A percentile compares a stretch with the other conserved stretches of the same genome.
Conservation (phyloP, 805 yeast genomes). For the Candida dendrica region DNA sequence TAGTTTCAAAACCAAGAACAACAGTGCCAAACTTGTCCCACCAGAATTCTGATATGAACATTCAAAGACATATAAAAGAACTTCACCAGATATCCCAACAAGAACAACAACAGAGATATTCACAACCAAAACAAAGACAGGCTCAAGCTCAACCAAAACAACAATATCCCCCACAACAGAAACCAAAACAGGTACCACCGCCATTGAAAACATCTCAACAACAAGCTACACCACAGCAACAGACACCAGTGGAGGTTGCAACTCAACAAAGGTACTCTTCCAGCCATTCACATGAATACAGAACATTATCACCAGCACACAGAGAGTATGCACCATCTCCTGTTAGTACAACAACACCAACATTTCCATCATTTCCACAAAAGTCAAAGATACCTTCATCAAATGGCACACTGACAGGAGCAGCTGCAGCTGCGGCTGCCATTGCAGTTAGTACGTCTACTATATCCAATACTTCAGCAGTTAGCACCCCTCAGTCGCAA, state of each 20-base stretch:
- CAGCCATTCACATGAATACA: conserved; percentile 4
- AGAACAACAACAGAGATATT: not conserved
- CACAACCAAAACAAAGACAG: not conserved
- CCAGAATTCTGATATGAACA: not conserved
- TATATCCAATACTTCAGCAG: not conserved
- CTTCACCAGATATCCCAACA: not conserved
- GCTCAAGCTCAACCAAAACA: not conserved
- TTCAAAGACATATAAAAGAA: not conserved
- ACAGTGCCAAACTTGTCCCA: not conserved
- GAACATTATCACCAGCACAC: conserved; percentile 4
- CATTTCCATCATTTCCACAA: not conserved
- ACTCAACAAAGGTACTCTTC: too few species aligned
- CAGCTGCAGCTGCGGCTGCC: too few species aligned
- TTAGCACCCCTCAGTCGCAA: not conserved
- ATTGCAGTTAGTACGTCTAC: too few species aligned
- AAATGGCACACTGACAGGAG: too few species aligned
- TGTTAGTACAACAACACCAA: not conserved
- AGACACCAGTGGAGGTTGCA: not conserved
- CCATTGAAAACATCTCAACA: too few species aligned
- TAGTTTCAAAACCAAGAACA: not conserved
- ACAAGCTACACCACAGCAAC: not conserved
- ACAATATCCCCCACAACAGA: not conserved
- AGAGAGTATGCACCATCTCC: not conserved
- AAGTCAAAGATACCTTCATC: too few species aligned
- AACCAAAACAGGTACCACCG: not conserved